These are phyloP conservation scores for Pisolithus sp. DNA, from an alignment of 768 basidiomycete species.

Conservation along the genomic window DNA sequence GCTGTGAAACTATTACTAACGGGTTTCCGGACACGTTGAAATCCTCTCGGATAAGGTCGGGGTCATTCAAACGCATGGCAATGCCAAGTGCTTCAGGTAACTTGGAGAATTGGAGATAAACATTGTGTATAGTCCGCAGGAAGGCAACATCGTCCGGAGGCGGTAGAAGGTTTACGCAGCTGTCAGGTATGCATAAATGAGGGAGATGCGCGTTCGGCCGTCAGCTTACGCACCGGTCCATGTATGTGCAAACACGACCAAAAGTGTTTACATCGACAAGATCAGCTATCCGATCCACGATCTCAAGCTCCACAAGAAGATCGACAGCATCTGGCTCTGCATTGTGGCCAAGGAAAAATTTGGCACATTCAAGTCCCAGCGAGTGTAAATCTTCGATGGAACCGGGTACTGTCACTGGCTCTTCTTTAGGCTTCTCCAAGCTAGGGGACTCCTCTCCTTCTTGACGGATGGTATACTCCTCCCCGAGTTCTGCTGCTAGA, in stretches of 20 bases:
- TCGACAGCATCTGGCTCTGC: conserved; percentile 99
- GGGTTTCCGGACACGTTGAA: conserved; percentile 87
- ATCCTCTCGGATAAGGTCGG: conserved; percentile 74
- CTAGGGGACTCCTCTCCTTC: conserved; percentile 37
- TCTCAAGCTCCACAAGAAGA: conserved; percentile 88
- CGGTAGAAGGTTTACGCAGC: conserved; percentile 84
- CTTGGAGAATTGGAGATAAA: conserved; percentile 81
- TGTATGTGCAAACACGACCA: conserved; percentile 87
- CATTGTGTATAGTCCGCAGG: conserved; percentile 78
- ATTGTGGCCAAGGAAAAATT: conserved; percentile 87
- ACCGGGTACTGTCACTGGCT: conserved; percentile 35
- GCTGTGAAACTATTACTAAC: conserved; percentile 35
- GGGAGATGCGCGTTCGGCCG: not conserved
- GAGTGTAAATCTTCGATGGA: conserved; percentile 68
- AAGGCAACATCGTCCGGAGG: conserved; percentile 91
- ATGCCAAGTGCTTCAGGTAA: conserved; percentile 89
- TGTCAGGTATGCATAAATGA: conserved; percentile 17
- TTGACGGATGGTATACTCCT: conserved; percentile 77
- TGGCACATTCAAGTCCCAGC: conserved; percentile 79
- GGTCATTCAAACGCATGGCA: conserved; percentile 79
- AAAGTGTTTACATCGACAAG: conserved; percentile 87
- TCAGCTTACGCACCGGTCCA: conserved; percentile 66
- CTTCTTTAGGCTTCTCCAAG: conserved; percentile 23
- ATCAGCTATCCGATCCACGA: conserved; percentile 67
- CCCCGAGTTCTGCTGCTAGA: conserved; percentile 91